phyloP scores from a whole-genome alignment of 2,329 filamentous ascomycete genomes.

The Fusarium abutilonis region DNA sequence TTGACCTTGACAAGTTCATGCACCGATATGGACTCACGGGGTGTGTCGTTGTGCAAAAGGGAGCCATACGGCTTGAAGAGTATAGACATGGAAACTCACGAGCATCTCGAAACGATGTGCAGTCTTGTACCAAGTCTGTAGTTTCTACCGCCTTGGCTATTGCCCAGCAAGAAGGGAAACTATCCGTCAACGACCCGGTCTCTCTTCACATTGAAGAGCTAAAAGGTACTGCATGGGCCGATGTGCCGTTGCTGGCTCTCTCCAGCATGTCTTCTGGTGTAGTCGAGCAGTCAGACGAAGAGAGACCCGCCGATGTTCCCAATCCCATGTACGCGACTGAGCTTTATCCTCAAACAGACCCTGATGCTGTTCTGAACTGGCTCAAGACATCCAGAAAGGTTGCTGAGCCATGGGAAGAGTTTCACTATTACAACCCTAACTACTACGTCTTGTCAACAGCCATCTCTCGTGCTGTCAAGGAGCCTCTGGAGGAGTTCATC shows the following conservation, averaged over 20 bases:
- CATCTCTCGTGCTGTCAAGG: constrained; percentile 24
- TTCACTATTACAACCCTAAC: constrained; percentile 39
- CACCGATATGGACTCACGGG: constrained; percentile 24
- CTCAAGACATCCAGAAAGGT: constrained; percentile 28
- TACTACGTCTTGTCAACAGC: constrained; percentile 28
- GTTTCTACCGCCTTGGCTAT: constrained; percentile 25
- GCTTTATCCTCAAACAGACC: constrained; percentile 25
- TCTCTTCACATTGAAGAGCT: constrained; percentile 25
- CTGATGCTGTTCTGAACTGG: constrained; percentile 26
- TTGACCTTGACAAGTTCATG: constrained; percentile 23
- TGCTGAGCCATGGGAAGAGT: constrained; percentile 34
- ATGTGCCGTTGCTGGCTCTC: constrained; percentile 29
- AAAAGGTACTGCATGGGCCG: constrained; percentile 24
- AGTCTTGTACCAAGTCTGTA: constrained; percentile 31
- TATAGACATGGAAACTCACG: constrained; percentile 31
- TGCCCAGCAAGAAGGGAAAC: constrained; percentile 24
- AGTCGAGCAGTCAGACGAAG: constrained; percentile 27
- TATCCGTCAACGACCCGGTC: constrained; percentile 28
- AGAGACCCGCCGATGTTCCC: constrained; percentile 22
- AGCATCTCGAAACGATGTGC: constrained; percentile 27
- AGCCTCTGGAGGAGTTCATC: constrained; percentile 26
- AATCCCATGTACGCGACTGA: constrained; percentile 36
- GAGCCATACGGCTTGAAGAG: constrained; percentile 19
- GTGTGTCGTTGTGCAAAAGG: constrained; percentile 22
- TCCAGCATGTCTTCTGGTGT: constrained; percentile 32